Evolutionary conservation across 2,329 filamentous ascomycete species (phyloP).

Genomic region (Neurospora crassa): DNA sequence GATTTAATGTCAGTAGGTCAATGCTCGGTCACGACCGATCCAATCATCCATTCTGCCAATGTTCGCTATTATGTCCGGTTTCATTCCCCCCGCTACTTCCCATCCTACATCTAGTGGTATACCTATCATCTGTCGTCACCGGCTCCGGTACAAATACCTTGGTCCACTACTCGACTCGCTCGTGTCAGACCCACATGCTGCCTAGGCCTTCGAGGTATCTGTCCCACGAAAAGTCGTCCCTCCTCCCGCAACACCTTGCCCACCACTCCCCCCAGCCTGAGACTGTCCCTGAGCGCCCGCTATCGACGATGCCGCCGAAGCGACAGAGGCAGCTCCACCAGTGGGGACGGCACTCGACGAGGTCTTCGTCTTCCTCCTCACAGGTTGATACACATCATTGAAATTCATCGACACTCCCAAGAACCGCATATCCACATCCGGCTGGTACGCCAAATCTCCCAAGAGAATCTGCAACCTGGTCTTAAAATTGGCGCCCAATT

Average conservation of each 20-base stretch:
- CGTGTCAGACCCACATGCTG: background rate
- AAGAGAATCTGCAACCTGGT: slow-evolving; percentile 70
- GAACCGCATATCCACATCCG: slow-evolving; percentile 92
- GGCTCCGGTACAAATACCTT: background rate
- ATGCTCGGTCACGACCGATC: background rate
- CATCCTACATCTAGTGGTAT: background rate
- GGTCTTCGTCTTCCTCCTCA: slow-evolving; percentile 49
- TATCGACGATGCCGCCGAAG: background rate
- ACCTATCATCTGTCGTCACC: background rate
- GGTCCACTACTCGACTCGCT: background rate
- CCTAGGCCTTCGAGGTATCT: background rate
- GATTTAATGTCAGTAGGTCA: background rate
- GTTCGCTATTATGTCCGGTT: background rate
- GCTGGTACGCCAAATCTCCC: slow-evolving; percentile 85
- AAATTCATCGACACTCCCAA: slow-evolving; percentile 98
- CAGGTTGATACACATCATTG: slow-evolving; percentile 87
- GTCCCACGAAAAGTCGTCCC: background rate
- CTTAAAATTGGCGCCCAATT: slow-evolving; percentile 68
- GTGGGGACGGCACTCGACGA: slow-evolving; percentile 2
- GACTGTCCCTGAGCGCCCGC: background rate
- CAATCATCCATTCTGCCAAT: background rate
- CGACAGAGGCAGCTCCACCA: background rate
- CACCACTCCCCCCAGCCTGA: background rate
- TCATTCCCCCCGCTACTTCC: background rate
- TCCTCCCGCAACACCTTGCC: background rate